Base-by-base conservation (phyloP, 1,139 yeast species). In the Kodamaea ohmeri region DNA sequence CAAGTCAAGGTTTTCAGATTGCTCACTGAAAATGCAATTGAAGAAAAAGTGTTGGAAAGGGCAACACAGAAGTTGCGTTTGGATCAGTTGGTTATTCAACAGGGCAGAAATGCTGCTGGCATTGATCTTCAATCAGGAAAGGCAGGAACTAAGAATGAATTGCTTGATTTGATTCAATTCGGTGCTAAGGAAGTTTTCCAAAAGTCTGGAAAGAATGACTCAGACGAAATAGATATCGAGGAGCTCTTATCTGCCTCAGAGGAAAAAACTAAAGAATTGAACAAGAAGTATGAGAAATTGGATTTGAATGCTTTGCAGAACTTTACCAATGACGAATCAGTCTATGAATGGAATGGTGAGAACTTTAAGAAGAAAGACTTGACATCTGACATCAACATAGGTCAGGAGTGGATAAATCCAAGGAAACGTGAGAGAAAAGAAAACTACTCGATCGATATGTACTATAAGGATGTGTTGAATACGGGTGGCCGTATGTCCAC, bases 321-420 rank as follows among this genome's bases (percentile, higher is more conserved):
- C 52, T 83, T 82, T 52, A 71, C 80, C 19, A 71, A 70, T 43
- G 76, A 78, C 33, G 76, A 69, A 41, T 81, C 89, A 2, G 89
- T 86, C 6, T 84, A 84, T 57, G 92, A 84, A 59, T 84, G 95
- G 95, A 82, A 84, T 57, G 95, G 95, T 34, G 80, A 82, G 46
- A 83, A 82, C 52, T 84, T 83, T 63, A 82, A 82, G 58, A 83
- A 83, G 67, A 81, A 80, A 48, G 72, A 71, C 26, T 62, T 65
- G 33, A 57, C 71, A 28, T 65, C 69, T 15, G 58, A 65, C 34
- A 50, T 66, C 19, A 62, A 59, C 41, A 60, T 71, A 40, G 74
- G 73, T 16, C 76, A 70, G 46, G 76, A 68, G 8, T 82, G 87
- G 87, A 78, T 83, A 43, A 78, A 83, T 45, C 89, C 90, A 2